Conservation (phyloP, 2,329 filamentous ascomycete species). For the Colletotrichum spinosum region DNA sequence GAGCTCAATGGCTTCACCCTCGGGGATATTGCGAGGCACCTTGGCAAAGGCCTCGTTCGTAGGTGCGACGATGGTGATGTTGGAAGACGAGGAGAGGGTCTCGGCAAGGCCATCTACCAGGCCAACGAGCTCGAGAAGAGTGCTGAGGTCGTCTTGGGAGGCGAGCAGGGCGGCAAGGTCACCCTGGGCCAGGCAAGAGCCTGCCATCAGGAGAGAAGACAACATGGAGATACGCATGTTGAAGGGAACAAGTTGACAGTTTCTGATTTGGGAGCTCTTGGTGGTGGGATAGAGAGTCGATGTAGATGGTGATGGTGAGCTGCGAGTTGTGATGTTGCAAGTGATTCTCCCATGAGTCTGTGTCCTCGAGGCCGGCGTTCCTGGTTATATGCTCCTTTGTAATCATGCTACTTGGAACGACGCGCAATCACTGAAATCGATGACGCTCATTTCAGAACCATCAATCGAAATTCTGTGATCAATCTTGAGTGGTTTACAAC, state of each 20-base stretch:
- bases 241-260: background rate
- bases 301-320: background rate
- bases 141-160: slow-evolving; percentile 41
- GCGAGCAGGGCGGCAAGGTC: slow-evolving; percentile 40
- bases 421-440: too few species aligned
- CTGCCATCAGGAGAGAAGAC: slow-evolving; percentile 1
- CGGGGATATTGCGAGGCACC: slow-evolving; percentile 46
- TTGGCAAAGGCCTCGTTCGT: slow-evolving; percentile 49
- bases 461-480: too few species aligned
- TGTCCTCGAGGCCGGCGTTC: background rate
- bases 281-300: background rate
- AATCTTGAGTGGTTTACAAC: too few species aligned
- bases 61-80: slow-evolving; percentile 50
- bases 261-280: too few species aligned
- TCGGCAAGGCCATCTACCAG: slow-evolving; percentile 45
- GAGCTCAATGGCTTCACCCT: slow-evolving; percentile 46
- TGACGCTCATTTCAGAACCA: too few species aligned
- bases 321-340: background rate
- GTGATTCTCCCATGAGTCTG: background rate
- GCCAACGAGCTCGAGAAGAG: slow-evolving; percentile 40
- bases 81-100: slow-evolving; percentile 44
- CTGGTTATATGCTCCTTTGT: too few species aligned
- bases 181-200: slow-evolving; percentile 36
- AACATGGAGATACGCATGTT: slow-evolving; percentile 18
- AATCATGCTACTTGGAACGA: too few species aligned